Evolutionary conservation across 106 monocot species (phyloP), one percentile per base, ranked within the genome.

Genomic region (Acanthochlamys bracteata): DNA sequence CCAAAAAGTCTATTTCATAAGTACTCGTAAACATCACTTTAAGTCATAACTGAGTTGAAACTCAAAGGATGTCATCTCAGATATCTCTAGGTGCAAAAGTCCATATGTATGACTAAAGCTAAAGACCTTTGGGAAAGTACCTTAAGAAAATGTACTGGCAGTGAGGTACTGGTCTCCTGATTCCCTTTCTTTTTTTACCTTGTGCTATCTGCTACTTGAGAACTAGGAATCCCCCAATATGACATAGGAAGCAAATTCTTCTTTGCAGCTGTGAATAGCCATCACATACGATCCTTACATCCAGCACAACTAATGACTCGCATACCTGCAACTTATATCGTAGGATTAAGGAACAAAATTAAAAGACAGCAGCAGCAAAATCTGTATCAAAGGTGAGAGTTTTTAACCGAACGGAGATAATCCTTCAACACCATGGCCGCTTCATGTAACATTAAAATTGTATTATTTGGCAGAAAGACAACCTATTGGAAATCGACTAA

Each of bases 141-240:
- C 33, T 33, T 33, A 1, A 33, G 33, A 33, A 33, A 6, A 33
- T 33, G 33, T 33, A 33, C 33, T 33, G 1, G 6, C 6, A 6
- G 33, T 33, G 33, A 33, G 33, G 33, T 33, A 33, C 33, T 3
- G 6, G 33, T 33, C 33, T 33, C 33, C 1, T 33, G 33, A 33
- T 33, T 33, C 33, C 6, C 1, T 33, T 33, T 3, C 33, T 51
- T 51, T 15, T 46, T 8, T 24, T 15, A 53, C 43, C 47, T 42
- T 42, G 67, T 70, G 63, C 90, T 86, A 72, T 96, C 96, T 39
- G 76, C 74, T 24, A 96, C 73, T 65, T 91, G 79, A 58, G 88
- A 85, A 64, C 90, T 81, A 24, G 91, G 90, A 53, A 96, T 75
- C 21, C 83, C 96, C 96, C 96, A 96, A 51, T 91, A 96, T 11